These are phyloP conservation scores for Friedmanniomyces simplex DNA, from an alignment of 495 filamentous ascomycete genomes.

Conservation along the genomic window DNA sequence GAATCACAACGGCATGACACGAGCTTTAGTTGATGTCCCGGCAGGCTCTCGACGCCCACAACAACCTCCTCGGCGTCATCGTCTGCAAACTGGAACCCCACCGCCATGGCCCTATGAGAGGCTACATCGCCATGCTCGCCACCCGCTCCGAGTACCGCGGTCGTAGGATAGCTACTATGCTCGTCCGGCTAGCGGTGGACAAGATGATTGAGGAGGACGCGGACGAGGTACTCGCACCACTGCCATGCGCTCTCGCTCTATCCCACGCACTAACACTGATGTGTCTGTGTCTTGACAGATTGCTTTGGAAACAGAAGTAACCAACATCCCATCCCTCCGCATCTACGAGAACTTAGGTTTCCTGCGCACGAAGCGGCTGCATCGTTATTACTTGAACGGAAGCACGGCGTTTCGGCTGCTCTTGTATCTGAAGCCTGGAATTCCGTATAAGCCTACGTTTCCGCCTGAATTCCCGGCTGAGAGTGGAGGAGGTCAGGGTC, in stretches of 20 bases:
- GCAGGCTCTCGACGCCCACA: slow-evolving; percentile 53
- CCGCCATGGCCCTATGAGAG: slow-evolving; percentile 65
- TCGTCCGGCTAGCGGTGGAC: slow-evolving; percentile 86
- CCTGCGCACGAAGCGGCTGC: slow-evolving; percentile 80
- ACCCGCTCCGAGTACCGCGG: slow-evolving; percentile 69
- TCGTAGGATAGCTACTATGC: slow-evolving; percentile 77
- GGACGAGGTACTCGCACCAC: slow-evolving; percentile 55
- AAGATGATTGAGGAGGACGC: slow-evolving; percentile 76
- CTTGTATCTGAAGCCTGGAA: slow-evolving; percentile 64
- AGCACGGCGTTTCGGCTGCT: slow-evolving; percentile 88
- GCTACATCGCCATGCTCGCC: slow-evolving; percentile 98
- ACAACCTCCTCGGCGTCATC: slow-evolving; percentile 71
- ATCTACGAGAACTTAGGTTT: slow-evolving; percentile 93
- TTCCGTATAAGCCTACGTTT: slow-evolving; percentile 20
- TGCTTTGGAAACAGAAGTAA: slow-evolving; percentile 93
- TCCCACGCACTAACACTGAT: not conserved
- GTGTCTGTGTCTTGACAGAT: slow-evolving; percentile 38
- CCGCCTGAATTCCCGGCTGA: slow-evolving; percentile 9
- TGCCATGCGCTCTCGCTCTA: not conserved
- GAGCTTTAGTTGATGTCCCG: not conserved
- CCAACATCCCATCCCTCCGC: slow-evolving; percentile 82
- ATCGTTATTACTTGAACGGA: slow-evolving; percentile 94
- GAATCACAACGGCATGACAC: slow-evolving; percentile 6
- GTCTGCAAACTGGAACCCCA: slow-evolving; percentile 92
- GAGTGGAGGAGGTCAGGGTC: not conserved